These are phyloP conservation scores for Sisymbrium irio DNA, from an alignment of 345 rosid species.

Conservation along the genomic window DNA sequence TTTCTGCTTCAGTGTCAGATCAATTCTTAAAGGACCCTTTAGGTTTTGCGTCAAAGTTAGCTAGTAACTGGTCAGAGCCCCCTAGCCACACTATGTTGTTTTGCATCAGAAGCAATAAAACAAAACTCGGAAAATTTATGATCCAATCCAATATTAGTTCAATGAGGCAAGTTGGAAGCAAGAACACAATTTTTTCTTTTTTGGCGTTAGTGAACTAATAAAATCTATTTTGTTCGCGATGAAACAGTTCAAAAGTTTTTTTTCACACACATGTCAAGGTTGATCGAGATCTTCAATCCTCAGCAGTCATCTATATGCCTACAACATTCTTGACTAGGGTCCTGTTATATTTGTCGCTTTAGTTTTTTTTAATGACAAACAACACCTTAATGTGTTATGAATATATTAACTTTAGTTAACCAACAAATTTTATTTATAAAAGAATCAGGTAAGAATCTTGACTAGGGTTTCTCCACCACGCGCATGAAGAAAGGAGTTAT, in stretches of 20 bases:
- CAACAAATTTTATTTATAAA: too few species aligned
- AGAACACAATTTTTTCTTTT: neutral
- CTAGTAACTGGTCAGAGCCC: conserved; percentile 58
- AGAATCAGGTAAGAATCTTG: too few species aligned
- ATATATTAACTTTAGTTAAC: too few species aligned
- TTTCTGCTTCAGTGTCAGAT: conserved; percentile 54
- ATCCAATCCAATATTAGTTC: conserved; percentile 50
- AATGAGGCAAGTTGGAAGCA: conserved; percentile 52
- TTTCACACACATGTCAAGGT: conserved; percentile 93
- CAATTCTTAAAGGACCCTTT: conserved; percentile 67
- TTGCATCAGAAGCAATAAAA: conserved; percentile 62
- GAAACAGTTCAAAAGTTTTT: conserved; percentile 61
- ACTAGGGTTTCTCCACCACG: too few species aligned
- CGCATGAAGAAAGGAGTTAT: too few species aligned
- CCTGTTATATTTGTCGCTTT: too few species aligned
- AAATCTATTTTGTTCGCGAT: neutral
- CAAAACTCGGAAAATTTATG: conserved; percentile 51
- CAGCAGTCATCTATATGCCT: conserved; percentile 49
- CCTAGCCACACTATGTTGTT: conserved; percentile 68
- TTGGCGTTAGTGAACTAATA: neutral
- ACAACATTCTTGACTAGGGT: too few species aligned
- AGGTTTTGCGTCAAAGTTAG: conserved; percentile 54
- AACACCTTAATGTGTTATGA: too few species aligned
- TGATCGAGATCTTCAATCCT: conserved; percentile 82
- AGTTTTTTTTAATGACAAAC: too few species aligned